Evolutionary conservation across 2,329 filamentous ascomycete genomes (phyloP).

Genomic region (Verticillium albo-atrum): DNA sequence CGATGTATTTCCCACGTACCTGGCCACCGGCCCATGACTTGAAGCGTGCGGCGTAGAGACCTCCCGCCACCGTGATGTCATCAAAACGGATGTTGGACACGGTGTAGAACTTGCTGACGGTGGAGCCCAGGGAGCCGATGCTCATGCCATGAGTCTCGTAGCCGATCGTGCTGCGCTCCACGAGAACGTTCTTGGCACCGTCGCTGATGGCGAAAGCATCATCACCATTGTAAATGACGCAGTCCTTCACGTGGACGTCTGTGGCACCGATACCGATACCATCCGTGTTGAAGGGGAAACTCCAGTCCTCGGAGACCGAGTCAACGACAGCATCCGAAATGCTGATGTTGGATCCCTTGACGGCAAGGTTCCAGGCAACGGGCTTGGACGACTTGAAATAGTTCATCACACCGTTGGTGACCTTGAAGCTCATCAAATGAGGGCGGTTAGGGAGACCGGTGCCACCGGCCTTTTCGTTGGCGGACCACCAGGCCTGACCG

Average conservation of each 20-base stretch:
- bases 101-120: conserved; percentile 21
- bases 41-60: conserved; percentile 36
- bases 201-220: conserved; percentile 35
- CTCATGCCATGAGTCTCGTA: conserved; percentile 38
- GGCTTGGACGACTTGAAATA: conserved; percentile 37
- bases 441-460: conserved; percentile 33
- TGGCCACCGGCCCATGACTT: conserved; percentile 36
- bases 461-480: conserved; percentile 27
- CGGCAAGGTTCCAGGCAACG: conserved; percentile 35
- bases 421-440: conserved; percentile 32
- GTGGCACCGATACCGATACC: conserved; percentile 26
- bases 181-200: conserved; percentile 30
- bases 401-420: conserved; percentile 27
- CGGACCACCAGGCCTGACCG: conserved; percentile 40
- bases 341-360: conserved; percentile 32
- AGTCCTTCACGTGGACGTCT: conserved; percentile 21
- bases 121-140: conserved; percentile 34
- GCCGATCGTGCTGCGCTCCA: conserved; percentile 33
- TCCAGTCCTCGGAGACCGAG: conserved; percentile 25
- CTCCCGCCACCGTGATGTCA: conserved; percentile 34
- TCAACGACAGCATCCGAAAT: conserved; percentile 35
- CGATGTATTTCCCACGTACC: neutral
- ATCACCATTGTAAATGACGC: conserved; percentile 35
- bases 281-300: conserved; percentile 37
- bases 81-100: conserved; percentile 36